Percentiles rank a stretch among this genome's conserved stretches.
phyloP scores from a whole-genome alignment of 768 basidiomycete species.

The Tubosaeta brunneosetosa region DNA sequence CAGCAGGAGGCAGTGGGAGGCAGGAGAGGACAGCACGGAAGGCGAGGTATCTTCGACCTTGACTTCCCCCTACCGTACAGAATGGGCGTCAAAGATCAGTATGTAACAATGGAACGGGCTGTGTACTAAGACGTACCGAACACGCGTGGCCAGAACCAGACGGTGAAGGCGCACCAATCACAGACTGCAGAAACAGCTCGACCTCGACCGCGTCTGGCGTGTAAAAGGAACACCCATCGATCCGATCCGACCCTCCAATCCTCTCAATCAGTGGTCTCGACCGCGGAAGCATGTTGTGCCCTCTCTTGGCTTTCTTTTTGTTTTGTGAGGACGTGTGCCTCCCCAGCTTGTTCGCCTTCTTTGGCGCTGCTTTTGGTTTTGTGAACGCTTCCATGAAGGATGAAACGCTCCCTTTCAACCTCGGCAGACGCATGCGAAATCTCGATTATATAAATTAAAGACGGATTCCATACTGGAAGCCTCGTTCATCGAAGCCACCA shows the following conservation, averaged over 20 bases:
- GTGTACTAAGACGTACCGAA: conserved; percentile 18
- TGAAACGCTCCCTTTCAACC: neutral
- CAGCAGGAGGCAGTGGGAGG: neutral
- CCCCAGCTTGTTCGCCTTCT: conserved; percentile 3
- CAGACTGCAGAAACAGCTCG: conserved; percentile 24
- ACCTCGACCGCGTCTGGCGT: conserved; percentile 16
- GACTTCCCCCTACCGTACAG: neutral
- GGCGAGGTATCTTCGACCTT: neutral
- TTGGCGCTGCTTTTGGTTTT: neutral
- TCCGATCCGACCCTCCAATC: conserved; percentile 13
- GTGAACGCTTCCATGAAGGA: neutral
- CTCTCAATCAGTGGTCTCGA: conserved; percentile 18
- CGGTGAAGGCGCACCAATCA: conserved; percentile 12
- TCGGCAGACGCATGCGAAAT: neutral
- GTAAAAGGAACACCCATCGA: conserved; percentile 10
- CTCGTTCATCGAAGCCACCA: neutral
- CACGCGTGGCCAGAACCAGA: neutral
- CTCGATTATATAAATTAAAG: neutral
- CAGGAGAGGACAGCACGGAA: neutral
- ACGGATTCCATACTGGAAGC: neutral
- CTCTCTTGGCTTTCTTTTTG: conserved; percentile 5
- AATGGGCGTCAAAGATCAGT: conserved; percentile 4
- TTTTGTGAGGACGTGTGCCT: neutral
- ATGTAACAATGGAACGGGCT: neutral
- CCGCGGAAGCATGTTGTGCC: neutral